Evolutionary conservation across 176 grass and related monocot species (phyloP), one percentile per base, ranked within the genome.

Genomic region (Miscanthus lutarioriparius): DNA sequence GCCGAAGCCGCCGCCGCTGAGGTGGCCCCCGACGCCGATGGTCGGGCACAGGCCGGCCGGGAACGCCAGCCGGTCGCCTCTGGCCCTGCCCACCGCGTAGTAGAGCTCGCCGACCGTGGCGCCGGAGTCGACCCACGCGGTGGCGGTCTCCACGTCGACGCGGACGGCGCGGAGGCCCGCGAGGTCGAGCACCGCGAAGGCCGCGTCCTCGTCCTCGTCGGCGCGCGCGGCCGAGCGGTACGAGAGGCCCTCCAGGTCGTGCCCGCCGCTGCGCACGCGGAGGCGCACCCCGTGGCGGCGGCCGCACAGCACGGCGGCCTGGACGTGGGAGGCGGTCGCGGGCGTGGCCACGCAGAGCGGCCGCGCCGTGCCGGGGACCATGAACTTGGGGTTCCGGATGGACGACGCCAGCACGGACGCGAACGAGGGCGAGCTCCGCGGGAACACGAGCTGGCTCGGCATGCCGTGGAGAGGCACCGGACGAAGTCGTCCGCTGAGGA

Each of bases 221-320:
- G 38, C 43, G 6, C 78, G 43, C 39, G 40, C 41, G 41, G 22
- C 39, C 1, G 91, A 88, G 0, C 91, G 23, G 75, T 82, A 90
- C 0, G 94, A 97, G 6, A 97, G 89, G 56, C 93, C 93, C 67
- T 95, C 90, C 35, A 89, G 92, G 86, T 92, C 91, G 78, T 96
- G 91, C 5, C 94, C 94, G 7, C 89, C 89, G 56, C 89, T 96
- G 82, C 94, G 73, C 44, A 91, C 84, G 68, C 88, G 86, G 64
- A 97, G 12, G 40, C 51, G 77, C 8, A 93, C 64, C 51, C 62
- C 68, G 12, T 91, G 28, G 13, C 36, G 67, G 28, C 77, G 77
- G 79, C 91, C 76, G 53, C 91, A 93, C 41, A 68, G 9, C 10
- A 93, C 82, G 15, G 84, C 72, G 44, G 78, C 79, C 82, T 93